Base-by-base conservation (phyloP, 129 eudicot species). In the Flaveria trinervia region DNA sequence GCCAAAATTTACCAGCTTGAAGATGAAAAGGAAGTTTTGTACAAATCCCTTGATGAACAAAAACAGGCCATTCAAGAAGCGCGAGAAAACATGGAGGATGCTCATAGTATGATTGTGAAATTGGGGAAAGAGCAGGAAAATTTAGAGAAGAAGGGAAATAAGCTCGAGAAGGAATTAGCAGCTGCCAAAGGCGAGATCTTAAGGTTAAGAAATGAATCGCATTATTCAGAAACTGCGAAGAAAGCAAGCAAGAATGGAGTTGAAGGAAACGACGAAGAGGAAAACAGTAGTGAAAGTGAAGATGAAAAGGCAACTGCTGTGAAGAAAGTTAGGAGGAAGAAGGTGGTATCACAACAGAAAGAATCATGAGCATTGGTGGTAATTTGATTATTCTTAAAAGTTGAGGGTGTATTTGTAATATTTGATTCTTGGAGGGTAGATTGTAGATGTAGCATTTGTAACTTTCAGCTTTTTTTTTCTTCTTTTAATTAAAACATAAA, bases 101-200 rank as follows among this genome's bases (percentile, higher is more conserved):
- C 96, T 2, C 90, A 86, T 61, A 81, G 82, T 51, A 68, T 94
- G 36, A 83, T 94, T 20, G 72, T 87, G 94, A 86, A 77, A 70
- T 79, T 94, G 67, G 96, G 93, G 17, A 76, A 77, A 55, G 97
- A 94, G 75, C 79, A 87, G 66, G 96, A 94, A 77, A 80, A 10
- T 72, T 73, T 83, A 68, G 89, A 81, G 48, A 89, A 83, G 72
- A 91, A 75, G 78, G 86, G 78, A 48, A 83, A 73, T 67, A 91
- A 82, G 78, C 85, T 91, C 1, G 99, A 91, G 81, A 86, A 86
- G 43, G 96, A 88, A 74, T 65, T 92, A 79, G 96, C 90, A 2
- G 86, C 89, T 12, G 93, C 97, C 4, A 91, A 94, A 77, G 96
- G 99, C 7, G 99, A 91, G 68, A 85, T 94, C 23, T 78, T 89